Evolutionary conservation across 176 grass and related monocot genomes (phyloP).

Genomic region (Triticum dicoccoides): DNA sequence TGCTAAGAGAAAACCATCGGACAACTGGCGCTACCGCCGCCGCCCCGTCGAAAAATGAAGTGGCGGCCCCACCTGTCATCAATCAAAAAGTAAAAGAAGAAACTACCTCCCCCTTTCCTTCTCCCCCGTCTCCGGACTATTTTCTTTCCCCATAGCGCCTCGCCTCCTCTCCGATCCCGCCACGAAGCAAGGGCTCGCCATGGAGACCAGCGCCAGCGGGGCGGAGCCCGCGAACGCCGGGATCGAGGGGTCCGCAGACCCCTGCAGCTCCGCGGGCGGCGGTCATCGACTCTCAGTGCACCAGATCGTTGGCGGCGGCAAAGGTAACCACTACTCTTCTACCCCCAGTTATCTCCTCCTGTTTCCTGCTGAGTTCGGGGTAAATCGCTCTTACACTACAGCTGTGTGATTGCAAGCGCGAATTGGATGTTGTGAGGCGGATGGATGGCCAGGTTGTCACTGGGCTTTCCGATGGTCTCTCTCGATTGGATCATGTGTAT

Average conservation of each 20-base stretch:
- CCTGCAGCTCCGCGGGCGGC: slow-evolving; percentile 50
- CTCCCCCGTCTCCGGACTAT: background rate
- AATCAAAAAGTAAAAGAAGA: background rate
- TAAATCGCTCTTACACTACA: background rate
- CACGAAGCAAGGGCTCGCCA: background rate
- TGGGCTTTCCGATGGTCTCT: background rate
- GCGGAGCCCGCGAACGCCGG: slow-evolving; percentile 39
- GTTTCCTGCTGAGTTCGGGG: background rate
- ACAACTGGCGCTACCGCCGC: too few species aligned
- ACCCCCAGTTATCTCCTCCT: background rate
- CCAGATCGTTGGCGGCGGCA: slow-evolving; percentile 80
- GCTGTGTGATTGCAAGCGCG: background rate
- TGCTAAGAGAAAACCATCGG: too few species aligned
- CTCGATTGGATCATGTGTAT: background rate
- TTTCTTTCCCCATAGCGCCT: background rate
- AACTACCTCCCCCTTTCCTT: background rate
- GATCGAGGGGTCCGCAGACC: slow-evolving; percentile 45
- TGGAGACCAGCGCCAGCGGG: slow-evolving; percentile 34
- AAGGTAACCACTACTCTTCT: slow-evolving; percentile 37
- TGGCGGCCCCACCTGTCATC: background rate
- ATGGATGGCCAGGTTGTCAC: background rate
- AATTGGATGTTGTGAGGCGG: background rate
- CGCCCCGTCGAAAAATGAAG: too few species aligned
- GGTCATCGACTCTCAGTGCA: slow-evolving; percentile 53
- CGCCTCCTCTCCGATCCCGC: background rate